Base-by-base conservation (phyloP, 768 basidiomycete genomes). In the Psilocybe tampanensis region DNA sequence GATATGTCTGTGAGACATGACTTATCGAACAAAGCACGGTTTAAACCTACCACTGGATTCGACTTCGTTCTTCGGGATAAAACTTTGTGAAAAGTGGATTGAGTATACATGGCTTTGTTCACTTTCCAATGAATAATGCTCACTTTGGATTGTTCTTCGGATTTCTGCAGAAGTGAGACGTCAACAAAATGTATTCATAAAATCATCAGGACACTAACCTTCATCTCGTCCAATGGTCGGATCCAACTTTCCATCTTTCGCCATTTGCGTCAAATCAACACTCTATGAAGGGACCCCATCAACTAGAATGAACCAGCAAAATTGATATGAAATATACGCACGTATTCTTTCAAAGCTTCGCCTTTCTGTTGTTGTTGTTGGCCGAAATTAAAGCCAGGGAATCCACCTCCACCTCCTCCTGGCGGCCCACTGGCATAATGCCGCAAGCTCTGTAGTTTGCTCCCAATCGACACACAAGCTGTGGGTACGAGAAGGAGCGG, bases 201-300 rank as follows among this genome's bases (percentile, higher is more conserved):
- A 34, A 29, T 34, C 1, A n/a, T 18, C 26, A 34, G 2, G 19
- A 36, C 8, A 63, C 76, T 17, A 59, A 82, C 90, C 91, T 74
- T 94, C 91, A 58, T 94, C 92, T 66, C 92, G 75, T 2, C 94
- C 94, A 70, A 97, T 97, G 6, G 86, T 88, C 0, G 94, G 94
- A 70, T 97, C 94, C 2, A 96, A 76, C 68, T 95, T 94, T 24
- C 95, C 94, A 32, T 88, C 76, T 61, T 77, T 83, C 2, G 94
- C 94, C 64, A 94, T 75, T 63, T 94, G 87, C 0, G 93, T 97
- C 23, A 95, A 71, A 65, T 96, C 94, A 1, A 86, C 77, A 60
- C 90, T 92, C 91, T 93, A 56, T 2, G 32, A 8, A 24, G 52
- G 7, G 15, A 29, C 43, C 21, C 15, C 11, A 19, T 15, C 32